These are phyloP conservation scores for Sclerotinia subarctica DNA, from an alignment of 2,329 filamentous ascomycete genomes.

Conservation along the genomic window DNA sequence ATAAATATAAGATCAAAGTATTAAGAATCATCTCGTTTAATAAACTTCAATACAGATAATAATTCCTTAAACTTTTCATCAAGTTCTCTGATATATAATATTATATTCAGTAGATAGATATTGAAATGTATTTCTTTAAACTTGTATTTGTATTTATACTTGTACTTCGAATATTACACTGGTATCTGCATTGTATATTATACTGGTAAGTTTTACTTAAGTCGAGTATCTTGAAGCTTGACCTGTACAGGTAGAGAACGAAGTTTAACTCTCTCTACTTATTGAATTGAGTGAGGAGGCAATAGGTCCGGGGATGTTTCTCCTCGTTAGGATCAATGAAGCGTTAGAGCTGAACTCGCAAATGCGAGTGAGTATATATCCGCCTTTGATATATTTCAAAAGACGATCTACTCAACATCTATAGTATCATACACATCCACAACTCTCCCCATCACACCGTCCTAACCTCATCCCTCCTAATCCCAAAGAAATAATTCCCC, in stretches of 20 bases:
- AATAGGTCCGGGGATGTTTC: background rate
- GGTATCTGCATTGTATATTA: too few relatives aligned
- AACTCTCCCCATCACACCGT: background rate
- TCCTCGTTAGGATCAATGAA: background rate
- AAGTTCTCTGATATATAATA: too few relatives aligned
- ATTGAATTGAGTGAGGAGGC: background rate
- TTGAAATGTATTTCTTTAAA: too few relatives aligned
- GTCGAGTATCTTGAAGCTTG: background rate
- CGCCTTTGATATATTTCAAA: background rate
- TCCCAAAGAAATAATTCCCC: constrained; percentile 95
- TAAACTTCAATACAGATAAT: too few relatives aligned
- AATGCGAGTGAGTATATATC: background rate
- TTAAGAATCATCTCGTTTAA: too few relatives aligned
- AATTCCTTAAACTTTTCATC: too few relatives aligned
- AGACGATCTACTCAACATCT: background rate
- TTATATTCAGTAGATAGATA: too few relatives aligned
- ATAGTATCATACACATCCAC: background rate
- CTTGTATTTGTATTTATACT: too few relatives aligned
- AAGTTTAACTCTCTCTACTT: background rate
- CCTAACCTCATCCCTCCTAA: constrained; percentile 51
- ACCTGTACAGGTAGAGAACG: too few relatives aligned
- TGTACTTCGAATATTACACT: too few relatives aligned
- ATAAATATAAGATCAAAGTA: too few relatives aligned
- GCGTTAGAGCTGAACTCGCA: background rate
- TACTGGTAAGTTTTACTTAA: too few relatives aligned